Conservation (phyloP, 352 stramenopile genomes). For the Pythium phragmiticola region DNA sequence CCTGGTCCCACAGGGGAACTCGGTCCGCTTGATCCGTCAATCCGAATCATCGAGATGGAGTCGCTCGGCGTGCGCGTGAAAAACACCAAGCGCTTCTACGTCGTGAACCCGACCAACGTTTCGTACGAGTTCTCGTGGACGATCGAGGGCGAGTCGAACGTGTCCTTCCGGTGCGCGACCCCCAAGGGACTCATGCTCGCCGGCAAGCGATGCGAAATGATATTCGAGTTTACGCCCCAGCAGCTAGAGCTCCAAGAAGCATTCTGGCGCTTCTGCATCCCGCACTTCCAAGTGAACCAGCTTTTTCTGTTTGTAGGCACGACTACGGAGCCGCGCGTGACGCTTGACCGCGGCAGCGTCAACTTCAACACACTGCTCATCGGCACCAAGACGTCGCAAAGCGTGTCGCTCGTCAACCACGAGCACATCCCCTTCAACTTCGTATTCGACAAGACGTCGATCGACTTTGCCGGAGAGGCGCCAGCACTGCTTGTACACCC, state of each 20-base stretch:
- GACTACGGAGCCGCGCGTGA: conserved; percentile 89
- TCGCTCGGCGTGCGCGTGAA: conserved; percentile 88
- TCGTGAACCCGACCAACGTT: conserved; percentile 92
- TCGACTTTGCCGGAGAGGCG: conserved; percentile 77
- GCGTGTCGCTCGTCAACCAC: conserved; percentile 88
- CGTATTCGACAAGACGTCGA: conserved; percentile 89
- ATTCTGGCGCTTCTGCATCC: conserved; percentile 91
- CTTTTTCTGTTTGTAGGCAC: conserved; percentile 92
- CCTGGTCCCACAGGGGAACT: conserved; percentile 81
- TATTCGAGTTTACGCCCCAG: conserved; percentile 95
- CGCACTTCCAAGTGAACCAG: conserved; percentile 87
- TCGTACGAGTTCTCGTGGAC: conserved; percentile 94
- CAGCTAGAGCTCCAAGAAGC: conserved; percentile 88
- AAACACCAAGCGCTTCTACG: conserved; percentile 92
- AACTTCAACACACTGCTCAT: conserved; percentile 94
- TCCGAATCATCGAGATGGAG: conserved; percentile 92
- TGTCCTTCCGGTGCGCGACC: conserved; percentile 90
- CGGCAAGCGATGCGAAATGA: conserved; percentile 93
- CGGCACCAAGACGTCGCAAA: conserved; percentile 84
- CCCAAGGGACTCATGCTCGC: conserved; percentile 90
- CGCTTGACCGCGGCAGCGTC: conserved; percentile 84
- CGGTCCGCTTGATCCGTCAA: conserved; percentile 77
- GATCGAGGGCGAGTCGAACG: conserved; percentile 63
- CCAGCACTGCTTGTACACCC: conserved; percentile 84
- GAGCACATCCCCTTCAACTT: conserved; percentile 94